Conservation (phyloP, 2,329 filamentous ascomycete genomes). For the Penicillium sp. region DNA sequence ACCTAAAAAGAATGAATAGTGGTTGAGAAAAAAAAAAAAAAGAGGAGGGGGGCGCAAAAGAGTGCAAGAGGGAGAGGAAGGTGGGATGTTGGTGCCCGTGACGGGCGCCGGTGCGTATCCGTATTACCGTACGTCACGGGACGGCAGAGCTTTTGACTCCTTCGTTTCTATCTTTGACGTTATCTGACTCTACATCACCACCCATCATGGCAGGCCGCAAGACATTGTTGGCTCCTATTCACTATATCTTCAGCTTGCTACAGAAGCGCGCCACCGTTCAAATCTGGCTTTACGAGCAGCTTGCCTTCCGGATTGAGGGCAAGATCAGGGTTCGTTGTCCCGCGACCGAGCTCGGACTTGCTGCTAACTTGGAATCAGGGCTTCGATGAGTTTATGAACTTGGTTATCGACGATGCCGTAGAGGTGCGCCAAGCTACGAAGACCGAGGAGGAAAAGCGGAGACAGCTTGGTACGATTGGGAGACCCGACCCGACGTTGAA, state of each 20-base stretch:
- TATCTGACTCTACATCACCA: slow-evolving; percentile 6
- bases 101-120: slow-evolving; percentile 11
- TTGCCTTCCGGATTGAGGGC: slow-evolving; percentile 88
- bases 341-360: background rate
- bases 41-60: slow-evolving; percentile 7
- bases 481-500: background rate
- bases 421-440: slow-evolving; percentile 85
- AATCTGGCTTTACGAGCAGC: slow-evolving; percentile 96
- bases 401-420: slow-evolving; percentile 91
- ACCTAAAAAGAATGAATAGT: slow-evolving; percentile 20
- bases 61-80: slow-evolving; percentile 14
- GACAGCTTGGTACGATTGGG: slow-evolving; percentile 61
- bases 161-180: slow-evolving; percentile 6
- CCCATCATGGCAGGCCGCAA: slow-evolving; percentile 56
- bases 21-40: background rate
- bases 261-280: slow-evolving; percentile 78
- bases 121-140: slow-evolving; percentile 23
- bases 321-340: slow-evolving; percentile 68
- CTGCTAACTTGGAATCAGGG: slow-evolving; percentile 52
- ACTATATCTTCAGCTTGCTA: slow-evolving; percentile 91
- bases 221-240: slow-evolving; percentile 71
- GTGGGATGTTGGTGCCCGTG: slow-evolving; percentile 24
- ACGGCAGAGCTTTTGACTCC: slow-evolving; percentile 20
- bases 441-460: slow-evolving; percentile 70
- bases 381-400: slow-evolving; percentile 99